Evolutionary conservation across 768 basidiomycete species (phyloP), one percentile per base, ranked within the genome.

Genomic region (Daedaleopsis sinensis): DNA sequence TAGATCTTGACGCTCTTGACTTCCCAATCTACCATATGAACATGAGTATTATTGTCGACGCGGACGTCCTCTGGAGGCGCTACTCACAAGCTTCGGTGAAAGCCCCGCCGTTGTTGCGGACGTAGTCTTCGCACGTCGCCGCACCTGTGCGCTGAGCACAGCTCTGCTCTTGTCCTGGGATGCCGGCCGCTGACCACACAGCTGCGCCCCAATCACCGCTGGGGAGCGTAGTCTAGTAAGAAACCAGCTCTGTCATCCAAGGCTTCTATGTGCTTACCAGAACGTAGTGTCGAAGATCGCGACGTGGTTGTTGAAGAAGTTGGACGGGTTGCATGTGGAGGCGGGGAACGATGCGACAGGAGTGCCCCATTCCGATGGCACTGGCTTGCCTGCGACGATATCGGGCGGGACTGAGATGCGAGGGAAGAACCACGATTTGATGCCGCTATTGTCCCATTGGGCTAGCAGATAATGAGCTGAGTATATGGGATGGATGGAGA

Each of bases 151-250:
- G 81, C 66, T 86, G 78, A 16, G 92, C 91, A 68, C 95, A 98
- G 72, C 90, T 94, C 72, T 90, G 84, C 18, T 85, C 85, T 76
- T 96, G 94, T 54, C 94, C 94, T 18, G 91, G 91, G 55, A 89
- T 82, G 35, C 92, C 92, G 52, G 88, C 75, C 23, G 68, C 63
- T 52, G 74, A 77, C 95, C 95, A 98, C n/a, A 85, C 89, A 49
- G 77, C 77, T 51, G 87, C 85, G 12, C 94, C 94, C 95, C 94
- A 98, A 66, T 96, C 91, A 61, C 94, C 94, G 67, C 92, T 89
- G 62, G 57, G 36, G 23, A 37, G 52, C 27, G 27, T 7, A 7
- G 7, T 32, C 27, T 32, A 32, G 7, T 32, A 32, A 32, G 27
- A 32, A 32, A 32, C 27, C 3, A 32, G 27, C 7, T 3, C 27